These are phyloP conservation scores for Hymenoscyphus occultus DNA, from an alignment of 2,329 filamentous ascomycete species.

Conservation along the genomic window DNA sequence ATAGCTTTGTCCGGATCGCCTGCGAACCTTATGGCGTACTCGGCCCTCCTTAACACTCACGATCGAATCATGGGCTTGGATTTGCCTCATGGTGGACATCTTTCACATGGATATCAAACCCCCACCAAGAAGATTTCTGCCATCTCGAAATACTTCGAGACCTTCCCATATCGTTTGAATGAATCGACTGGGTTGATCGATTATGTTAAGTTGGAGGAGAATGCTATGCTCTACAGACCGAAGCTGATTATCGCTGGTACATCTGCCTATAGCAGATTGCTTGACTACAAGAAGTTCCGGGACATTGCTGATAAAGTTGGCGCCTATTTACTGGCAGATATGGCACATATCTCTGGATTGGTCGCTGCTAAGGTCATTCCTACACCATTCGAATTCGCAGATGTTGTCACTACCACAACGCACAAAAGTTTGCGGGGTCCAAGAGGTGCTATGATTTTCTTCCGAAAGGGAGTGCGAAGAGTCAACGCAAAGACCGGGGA, in stretches of 20 bases:
- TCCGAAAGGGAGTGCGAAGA: constrained; percentile 83
- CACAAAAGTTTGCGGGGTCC: constrained; percentile 97
- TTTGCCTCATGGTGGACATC: constrained; percentile 90
- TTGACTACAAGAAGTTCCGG: constrained; percentile 92
- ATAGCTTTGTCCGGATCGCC: constrained; percentile 51
- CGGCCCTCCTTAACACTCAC: constrained; percentile 85
- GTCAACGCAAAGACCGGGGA: constrained; percentile 82
- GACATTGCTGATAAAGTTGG: constrained; percentile 87
- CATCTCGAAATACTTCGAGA: constrained; percentile 98
- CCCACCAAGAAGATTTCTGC: constrained; percentile 95
- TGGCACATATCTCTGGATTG: constrained; percentile 95
- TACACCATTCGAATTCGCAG: constrained; percentile 82
- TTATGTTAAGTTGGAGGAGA: constrained; percentile 85
- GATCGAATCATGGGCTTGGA: constrained; percentile 97
- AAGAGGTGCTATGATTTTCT: constrained; percentile 97
- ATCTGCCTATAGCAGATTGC: constrained; percentile 91
- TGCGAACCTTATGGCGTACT: constrained; percentile 81
- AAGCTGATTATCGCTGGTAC: constrained; percentile 95
- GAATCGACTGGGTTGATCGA: constrained; percentile 91
- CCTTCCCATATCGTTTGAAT: constrained; percentile 88
- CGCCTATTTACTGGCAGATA: constrained; percentile 90
- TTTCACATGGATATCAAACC: constrained; percentile 96
- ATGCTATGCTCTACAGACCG: constrained; percentile 84
- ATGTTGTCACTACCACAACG: constrained; percentile 96
- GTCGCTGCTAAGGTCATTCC: constrained; percentile 89